A percentile compares a stretch with the other conserved stretches of the same genome.
phyloP scores from a whole-genome alignment of 2,329 filamentous ascomycete species.

The Orbilia blumenaviensis region DNA sequence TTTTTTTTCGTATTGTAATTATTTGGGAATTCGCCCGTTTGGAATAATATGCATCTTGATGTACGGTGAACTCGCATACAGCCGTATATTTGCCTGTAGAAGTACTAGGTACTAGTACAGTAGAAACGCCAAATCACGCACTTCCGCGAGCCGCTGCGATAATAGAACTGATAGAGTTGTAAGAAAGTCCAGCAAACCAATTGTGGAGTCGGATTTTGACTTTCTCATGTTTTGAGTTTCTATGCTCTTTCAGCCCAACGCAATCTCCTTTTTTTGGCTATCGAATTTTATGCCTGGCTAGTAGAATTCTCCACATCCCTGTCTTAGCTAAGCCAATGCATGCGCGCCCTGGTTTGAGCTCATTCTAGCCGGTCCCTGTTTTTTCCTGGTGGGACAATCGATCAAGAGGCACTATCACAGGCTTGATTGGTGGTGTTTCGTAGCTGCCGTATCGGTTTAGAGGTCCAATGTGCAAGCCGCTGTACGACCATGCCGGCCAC shows the following conservation, averaged over 20 bases:
- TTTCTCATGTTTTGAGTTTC: conserved; percentile 16
- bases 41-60: not conserved
- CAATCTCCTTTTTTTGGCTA: conserved; percentile 26
- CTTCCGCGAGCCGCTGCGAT: not conserved
- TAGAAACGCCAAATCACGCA: not conserved
- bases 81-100: no score
- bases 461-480: not conserved
- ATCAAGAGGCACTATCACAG: conserved; percentile 21
- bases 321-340: not conserved
- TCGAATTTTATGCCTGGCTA: no score
- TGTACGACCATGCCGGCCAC: conserved; percentile 12
- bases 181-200: not conserved
- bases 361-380: not conserved
- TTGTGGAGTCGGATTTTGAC: conserved; percentile 8
- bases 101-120: no score
- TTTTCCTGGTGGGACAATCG: not conserved
- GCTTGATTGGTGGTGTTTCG: not conserved
- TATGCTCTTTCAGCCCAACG: not conserved
- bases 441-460: conserved; percentile 11
- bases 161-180: not conserved
- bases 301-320: not conserved
- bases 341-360: not conserved
- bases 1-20: no score
- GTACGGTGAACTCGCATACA: no score
- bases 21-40: no score